Percentiles rank a stretch among this genome's conserved stretches.
Evolutionary conservation across 768 basidiomycete species (phyloP).

Genomic region (Kwoniella mangroviensis): DNA sequence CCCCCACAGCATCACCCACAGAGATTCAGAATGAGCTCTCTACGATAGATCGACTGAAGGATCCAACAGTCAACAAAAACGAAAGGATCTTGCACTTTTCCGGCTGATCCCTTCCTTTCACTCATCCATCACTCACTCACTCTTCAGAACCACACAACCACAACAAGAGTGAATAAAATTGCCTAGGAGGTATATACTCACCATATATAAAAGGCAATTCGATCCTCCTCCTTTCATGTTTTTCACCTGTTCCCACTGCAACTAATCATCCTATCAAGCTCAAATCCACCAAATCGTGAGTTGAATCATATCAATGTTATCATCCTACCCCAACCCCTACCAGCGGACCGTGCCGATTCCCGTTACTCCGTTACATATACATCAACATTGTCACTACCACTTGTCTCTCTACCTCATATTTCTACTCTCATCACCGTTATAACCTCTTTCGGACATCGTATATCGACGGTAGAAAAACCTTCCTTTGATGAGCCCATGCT

Average conservation of each 20-base stretch:
- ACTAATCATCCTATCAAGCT: constrained; percentile 1
- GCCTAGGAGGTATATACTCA: too few relatives aligned
- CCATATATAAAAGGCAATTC: background rate
- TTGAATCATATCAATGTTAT: background rate
- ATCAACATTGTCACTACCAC: background rate
- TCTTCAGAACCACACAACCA: constrained; percentile 4
- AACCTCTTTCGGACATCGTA: constrained; percentile 18
- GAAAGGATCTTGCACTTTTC: constrained; percentile 1
- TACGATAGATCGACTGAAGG: too few relatives aligned
- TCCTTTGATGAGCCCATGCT: constrained; percentile 27
- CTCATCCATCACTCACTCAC: background rate
- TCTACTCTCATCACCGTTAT: background rate
- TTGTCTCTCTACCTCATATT: background rate
- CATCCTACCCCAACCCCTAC: background rate
- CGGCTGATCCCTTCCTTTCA: constrained; percentile 18
- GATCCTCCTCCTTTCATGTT: constrained; percentile 19
- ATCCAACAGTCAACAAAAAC: too few relatives aligned
- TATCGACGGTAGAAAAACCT: constrained; percentile 2
- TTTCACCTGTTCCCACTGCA: too few relatives aligned
- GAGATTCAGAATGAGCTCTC: too few relatives aligned
- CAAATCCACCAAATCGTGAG: background rate
- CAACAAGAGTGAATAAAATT: background rate
- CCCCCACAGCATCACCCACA: background rate
- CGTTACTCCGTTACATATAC: background rate
- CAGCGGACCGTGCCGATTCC: constrained; percentile 6